phyloP scores from a whole-genome alignment of 2,329 filamentous ascomycete genomes.

The Ustulina deusta region DNA sequence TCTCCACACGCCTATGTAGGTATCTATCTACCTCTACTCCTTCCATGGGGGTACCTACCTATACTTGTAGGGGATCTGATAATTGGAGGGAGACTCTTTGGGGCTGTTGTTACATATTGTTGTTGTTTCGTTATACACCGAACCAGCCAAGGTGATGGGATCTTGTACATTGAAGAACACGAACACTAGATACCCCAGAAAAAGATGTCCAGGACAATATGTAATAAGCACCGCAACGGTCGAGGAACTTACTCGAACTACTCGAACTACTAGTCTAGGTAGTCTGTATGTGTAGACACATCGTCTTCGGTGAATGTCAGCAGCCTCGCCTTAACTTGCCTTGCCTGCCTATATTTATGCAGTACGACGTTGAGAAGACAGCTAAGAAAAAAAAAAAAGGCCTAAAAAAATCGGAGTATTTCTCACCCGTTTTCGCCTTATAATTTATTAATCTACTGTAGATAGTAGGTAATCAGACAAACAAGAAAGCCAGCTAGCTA shows the following conservation, averaged over 20 bases:
- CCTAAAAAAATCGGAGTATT: conserved; percentile 10
- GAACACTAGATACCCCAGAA: too few species aligned
- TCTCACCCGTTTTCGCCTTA: not conserved
- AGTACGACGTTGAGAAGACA: conserved; percentile 4
- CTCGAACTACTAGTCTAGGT: not conserved
- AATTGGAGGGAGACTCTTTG: not conserved
- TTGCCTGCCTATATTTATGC: conserved; percentile 1
- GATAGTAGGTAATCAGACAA: not conserved
- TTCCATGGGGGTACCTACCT: not conserved
- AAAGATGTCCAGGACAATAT: not conserved
- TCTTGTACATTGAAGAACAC: not conserved
- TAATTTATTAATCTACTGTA: not conserved
- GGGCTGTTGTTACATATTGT: not conserved
- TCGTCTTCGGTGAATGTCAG: not conserved
- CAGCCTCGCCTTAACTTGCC: conserved; percentile 8
- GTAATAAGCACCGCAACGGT: not conserved
- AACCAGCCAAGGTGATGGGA: not conserved
- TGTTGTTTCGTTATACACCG: not conserved
- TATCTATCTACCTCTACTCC: too few species aligned
- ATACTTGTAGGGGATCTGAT: not conserved
- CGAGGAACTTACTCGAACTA: not conserved
- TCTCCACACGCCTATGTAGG: not conserved
- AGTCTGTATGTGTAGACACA: not conserved
- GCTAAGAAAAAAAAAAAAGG: too few species aligned
- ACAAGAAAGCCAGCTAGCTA: not conserved